These are phyloP conservation scores for Moelleriella libera DNA, from an alignment of 2,329 filamentous ascomycete genomes.

Conservation along the genomic window DNA sequence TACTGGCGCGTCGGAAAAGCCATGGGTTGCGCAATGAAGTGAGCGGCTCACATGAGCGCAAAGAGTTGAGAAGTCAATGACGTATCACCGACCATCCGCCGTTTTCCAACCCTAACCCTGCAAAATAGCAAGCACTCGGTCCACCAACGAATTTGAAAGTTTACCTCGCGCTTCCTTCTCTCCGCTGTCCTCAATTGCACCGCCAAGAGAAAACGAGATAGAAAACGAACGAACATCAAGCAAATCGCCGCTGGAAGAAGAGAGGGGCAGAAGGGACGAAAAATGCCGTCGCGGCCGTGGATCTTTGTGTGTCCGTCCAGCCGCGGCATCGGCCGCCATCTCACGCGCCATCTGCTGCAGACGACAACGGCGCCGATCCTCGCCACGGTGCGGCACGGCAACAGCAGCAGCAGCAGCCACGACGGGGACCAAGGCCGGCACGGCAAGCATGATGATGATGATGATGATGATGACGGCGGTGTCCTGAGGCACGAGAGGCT, in stretches of 20 bases:
- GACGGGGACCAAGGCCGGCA: constrained; percentile 11
- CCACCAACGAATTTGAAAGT: too few relatives aligned
- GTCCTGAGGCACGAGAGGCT: constrained; percentile 16
- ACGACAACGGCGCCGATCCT: constrained; percentile 34
- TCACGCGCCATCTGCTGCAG: constrained; percentile 33
- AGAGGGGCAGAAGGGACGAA: neutral
- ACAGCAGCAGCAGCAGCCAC: constrained; percentile 14
- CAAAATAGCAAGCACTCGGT: too few relatives aligned
- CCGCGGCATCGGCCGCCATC: constrained; percentile 32
- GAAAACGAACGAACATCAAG: too few relatives aligned
- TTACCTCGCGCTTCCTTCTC: too few relatives aligned
- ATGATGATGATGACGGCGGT: constrained; percentile 8
- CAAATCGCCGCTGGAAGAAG: too few relatives aligned
- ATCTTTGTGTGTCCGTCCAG: constrained; percentile 32
- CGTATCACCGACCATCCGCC: too few relatives aligned
- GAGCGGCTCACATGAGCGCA: too few relatives aligned
- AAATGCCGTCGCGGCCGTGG: constrained; percentile 34
- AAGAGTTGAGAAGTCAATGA: too few relatives aligned
- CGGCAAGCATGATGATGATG: constrained; percentile 14
- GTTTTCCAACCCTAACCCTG: too few relatives aligned
- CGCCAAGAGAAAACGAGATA: neutral
- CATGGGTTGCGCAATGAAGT: too few relatives aligned
- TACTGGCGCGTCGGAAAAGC: too few relatives aligned
- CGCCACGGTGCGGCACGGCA: constrained; percentile 23
- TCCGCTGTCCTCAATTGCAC: neutral